A percentile compares a stretch with the other conserved stretches of the same genome.
Evolutionary conservation across 2,329 filamentous ascomycete genomes (phyloP).

Genomic region (Neurospora crassa): DNA sequence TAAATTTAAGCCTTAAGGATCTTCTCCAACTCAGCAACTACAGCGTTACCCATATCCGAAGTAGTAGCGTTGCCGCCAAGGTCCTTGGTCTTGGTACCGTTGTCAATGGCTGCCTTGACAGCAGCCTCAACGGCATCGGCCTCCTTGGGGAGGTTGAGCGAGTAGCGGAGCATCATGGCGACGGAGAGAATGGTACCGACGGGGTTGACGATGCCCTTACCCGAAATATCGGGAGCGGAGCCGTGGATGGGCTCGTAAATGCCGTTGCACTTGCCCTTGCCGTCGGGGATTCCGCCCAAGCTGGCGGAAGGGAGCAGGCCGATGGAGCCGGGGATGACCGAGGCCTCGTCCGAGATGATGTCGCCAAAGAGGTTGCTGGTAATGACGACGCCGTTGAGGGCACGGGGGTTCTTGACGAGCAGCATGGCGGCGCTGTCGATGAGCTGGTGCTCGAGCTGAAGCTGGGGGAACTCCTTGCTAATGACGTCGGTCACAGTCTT

Average conservation of each 20-base stretch:
- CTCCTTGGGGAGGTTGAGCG: slow-evolving; percentile 67
- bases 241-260: slow-evolving; percentile 98
- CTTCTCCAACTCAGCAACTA: slow-evolving; percentile 64
- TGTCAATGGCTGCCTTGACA: slow-evolving; percentile 70
- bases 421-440: slow-evolving; percentile 97
- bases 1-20: slow-evolving; percentile 41
- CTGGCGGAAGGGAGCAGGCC: slow-evolving; percentile 83
- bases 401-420: slow-evolving; percentile 86
- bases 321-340: slow-evolving; percentile 84
- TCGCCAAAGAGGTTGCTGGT: slow-evolving; percentile 94
- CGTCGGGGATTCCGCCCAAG: slow-evolving; percentile 77
- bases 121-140: slow-evolving; percentile 73
- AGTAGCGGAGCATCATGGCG: slow-evolving; percentile 95
- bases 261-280: slow-evolving; percentile 75
- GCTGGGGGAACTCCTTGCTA: slow-evolving; percentile 77
- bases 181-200: slow-evolving; percentile 85
- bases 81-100: slow-evolving; percentile 69
- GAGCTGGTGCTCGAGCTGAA: slow-evolving; percentile 78
- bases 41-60: slow-evolving; percentile 65
- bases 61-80: slow-evolving; percentile 72
- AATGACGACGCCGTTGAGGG: slow-evolving; percentile 82
- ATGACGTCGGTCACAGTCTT: slow-evolving; percentile 80
- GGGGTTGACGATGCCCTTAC: slow-evolving; percentile 85
- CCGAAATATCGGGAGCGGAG: slow-evolving; percentile 87
- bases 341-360: slow-evolving; percentile 92